phyloP scores from a whole-genome alignment of 768 basidiomycete genomes.

The Cantharellus cinnabarinus region DNA sequence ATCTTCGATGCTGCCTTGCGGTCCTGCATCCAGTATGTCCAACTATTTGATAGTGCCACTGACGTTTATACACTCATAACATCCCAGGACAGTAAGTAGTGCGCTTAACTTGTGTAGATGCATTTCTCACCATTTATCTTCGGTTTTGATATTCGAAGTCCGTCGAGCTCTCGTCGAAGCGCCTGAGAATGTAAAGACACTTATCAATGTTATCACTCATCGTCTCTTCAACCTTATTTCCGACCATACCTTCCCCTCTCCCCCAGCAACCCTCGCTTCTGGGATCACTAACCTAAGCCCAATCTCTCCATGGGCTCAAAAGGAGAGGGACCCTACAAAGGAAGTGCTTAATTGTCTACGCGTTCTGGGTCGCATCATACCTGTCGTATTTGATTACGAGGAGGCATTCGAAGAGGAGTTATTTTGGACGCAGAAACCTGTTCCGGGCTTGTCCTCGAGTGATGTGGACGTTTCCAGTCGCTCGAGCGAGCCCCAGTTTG shows the following conservation, averaged over 20 bases:
- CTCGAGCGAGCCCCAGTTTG: slow-evolving; percentile 35
- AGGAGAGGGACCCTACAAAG: slow-evolving; percentile 49
- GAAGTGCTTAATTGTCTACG: slow-evolving; percentile 87
- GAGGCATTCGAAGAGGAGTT: slow-evolving; percentile 65
- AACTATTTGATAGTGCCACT: slow-evolving; percentile 72
- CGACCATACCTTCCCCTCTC: slow-evolving; percentile 60
- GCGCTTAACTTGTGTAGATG: neutral
- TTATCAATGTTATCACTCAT: slow-evolving; percentile 47
- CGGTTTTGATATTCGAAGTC: slow-evolving; percentile 27
- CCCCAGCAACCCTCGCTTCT: slow-evolving; percentile 29
- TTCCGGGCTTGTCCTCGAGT: slow-evolving; percentile 16
- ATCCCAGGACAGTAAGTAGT: slow-evolving; percentile 54
- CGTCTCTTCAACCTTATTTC: slow-evolving; percentile 56
- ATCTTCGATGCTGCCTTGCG: neutral
- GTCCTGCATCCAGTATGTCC: slow-evolving; percentile 36
- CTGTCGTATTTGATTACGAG: slow-evolving; percentile 64
- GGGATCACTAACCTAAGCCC: too few species aligned
- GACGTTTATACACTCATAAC: slow-evolving; percentile 83
- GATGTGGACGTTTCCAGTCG: slow-evolving; percentile 10
- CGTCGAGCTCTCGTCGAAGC: slow-evolving; percentile 61
- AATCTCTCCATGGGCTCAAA: slow-evolving; percentile 1
- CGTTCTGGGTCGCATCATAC: slow-evolving; percentile 71
- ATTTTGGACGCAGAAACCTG: slow-evolving; percentile 55
- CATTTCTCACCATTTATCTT: slow-evolving; percentile 1
- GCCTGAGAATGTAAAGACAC: slow-evolving; percentile 71